These are phyloP conservation scores for Gaertneriomyces sp. DNA, from an alignment of 192 early-diverging fungal genomes.

Conservation along the genomic window DNA sequence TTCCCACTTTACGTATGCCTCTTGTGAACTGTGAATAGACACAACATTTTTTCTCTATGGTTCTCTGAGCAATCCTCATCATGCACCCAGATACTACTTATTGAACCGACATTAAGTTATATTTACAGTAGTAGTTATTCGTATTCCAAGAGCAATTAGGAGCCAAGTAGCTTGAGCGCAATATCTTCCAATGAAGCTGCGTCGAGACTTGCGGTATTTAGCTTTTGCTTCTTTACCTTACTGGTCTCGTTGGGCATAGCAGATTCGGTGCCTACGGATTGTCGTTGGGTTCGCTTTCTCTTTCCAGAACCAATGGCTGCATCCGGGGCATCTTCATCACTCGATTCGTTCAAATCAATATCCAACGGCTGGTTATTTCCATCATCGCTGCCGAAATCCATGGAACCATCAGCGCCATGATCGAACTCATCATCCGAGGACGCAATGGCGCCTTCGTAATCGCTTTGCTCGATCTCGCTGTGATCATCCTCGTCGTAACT, in stretches of 20 bases:
- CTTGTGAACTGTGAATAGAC: too few relatives aligned
- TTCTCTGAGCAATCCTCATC: too few relatives aligned
- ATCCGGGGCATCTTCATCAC: slow-evolving; percentile 18
- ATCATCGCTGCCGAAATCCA: slow-evolving; percentile 24
- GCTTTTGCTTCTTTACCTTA: slow-evolving; percentile 15
- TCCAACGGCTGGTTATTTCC: slow-evolving; percentile 16
- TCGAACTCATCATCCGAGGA: slow-evolving; percentile 14
- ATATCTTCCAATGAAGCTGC: slow-evolving; percentile 25
- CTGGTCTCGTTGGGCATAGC: neutral
- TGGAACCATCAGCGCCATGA: slow-evolving; percentile 16
- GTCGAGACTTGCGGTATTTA: slow-evolving; percentile 1
- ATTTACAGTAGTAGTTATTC: too few relatives aligned
- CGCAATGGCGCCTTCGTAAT: too few relatives aligned
- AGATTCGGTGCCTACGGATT: neutral
- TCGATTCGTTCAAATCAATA: slow-evolving; percentile 37
- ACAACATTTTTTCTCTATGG: too few relatives aligned
- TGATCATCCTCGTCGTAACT: neutral
- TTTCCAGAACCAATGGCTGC: slow-evolving; percentile 5
- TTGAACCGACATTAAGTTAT: too few relatives aligned
- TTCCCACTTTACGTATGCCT: too few relatives aligned
- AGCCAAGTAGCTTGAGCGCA: slow-evolving; percentile 20
- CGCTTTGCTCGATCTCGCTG: slow-evolving; percentile 3
- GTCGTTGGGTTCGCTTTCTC: slow-evolving; percentile 6
- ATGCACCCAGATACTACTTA: too few relatives aligned
- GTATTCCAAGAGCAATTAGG: too few relatives aligned